Percentiles rank a stretch among this genome's conserved stretches.
phyloP scores from a whole-genome alignment of 2,329 filamentous ascomycete genomes.

The Eutypella sp. region DNA sequence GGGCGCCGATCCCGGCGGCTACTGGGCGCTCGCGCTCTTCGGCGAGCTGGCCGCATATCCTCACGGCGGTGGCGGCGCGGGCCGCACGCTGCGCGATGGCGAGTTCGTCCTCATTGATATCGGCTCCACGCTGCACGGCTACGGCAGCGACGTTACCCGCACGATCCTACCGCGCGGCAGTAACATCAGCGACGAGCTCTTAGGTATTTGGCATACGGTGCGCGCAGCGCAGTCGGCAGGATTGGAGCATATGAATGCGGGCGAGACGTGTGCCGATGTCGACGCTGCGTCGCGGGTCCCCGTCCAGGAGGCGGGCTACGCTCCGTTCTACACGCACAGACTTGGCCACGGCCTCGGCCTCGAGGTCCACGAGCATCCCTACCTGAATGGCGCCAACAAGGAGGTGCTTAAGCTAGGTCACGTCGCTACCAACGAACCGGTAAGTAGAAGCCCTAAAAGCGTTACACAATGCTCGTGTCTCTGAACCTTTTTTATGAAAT shows the following conservation, averaged over 20 bases:
- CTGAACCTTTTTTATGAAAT: too few relatives aligned
- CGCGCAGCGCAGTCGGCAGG: conserved; percentile 19
- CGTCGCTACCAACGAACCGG: conserved; percentile 25
- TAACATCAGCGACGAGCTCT: conserved; percentile 18
- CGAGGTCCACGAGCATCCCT: conserved; percentile 26
- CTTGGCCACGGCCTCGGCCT: conserved; percentile 24
- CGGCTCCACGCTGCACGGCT: conserved; percentile 23
- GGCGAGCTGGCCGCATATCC: conserved; percentile 24
- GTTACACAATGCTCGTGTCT: background rate
- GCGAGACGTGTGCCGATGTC: conserved; percentile 22
- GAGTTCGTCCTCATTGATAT: conserved; percentile 27
- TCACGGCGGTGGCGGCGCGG: conserved; percentile 22
- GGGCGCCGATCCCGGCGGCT: conserved; percentile 20
- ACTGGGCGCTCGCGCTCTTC: conserved; percentile 26
- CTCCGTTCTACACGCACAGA: conserved; percentile 23
- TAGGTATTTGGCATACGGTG: conserved; percentile 21
- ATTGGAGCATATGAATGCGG: conserved; percentile 20
- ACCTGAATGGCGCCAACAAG: conserved; percentile 24
- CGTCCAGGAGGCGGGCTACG: conserved; percentile 18
- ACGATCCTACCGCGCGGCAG: conserved; percentile 21
- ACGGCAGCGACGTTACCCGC: conserved; percentile 25
- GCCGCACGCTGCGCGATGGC: conserved; percentile 18
- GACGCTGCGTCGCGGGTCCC: conserved; percentile 23
- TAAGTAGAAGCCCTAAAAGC: conserved; percentile 5
- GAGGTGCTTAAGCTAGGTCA: conserved; percentile 21